Evolutionary conservation across 306 rosid genomes (phyloP).

Genomic region (Malus orientalis): DNA sequence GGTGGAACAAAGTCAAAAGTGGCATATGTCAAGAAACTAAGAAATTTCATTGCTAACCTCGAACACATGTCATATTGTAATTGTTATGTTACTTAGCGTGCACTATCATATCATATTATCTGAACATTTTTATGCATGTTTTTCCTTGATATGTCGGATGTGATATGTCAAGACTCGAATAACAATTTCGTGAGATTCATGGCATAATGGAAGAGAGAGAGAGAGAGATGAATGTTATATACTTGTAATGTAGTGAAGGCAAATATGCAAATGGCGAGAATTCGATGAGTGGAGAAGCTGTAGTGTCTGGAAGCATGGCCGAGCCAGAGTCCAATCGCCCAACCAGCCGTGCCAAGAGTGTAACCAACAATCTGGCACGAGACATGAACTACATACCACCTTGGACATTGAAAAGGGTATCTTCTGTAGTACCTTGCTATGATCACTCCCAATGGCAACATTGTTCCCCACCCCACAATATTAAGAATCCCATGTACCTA

Average conservation of each 20-base stretch:
- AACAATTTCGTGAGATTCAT: too few relatives aligned
- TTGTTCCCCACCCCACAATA: constrained; percentile 74
- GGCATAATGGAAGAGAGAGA: neutral
- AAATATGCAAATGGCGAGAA: constrained; percentile 52
- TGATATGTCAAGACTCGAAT: too few relatives aligned
- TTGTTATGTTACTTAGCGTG: too few relatives aligned
- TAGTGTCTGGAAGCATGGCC: constrained; percentile 54
- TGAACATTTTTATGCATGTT: too few relatives aligned
- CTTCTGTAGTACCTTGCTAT: constrained; percentile 50
- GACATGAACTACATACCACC: constrained; percentile 30
- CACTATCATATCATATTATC: too few relatives aligned
- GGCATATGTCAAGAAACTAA: too few relatives aligned
- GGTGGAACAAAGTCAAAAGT: too few relatives aligned
- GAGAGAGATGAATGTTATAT: neutral
- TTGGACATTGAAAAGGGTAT: constrained; percentile 1
- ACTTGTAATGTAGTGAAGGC: constrained; percentile 61
- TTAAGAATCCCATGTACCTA: constrained; percentile 78
- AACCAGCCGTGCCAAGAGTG: constrained; percentile 45
- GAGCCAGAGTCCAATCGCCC: constrained; percentile 66
- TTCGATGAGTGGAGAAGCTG: constrained; percentile 42
- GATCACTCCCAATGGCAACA: constrained; percentile 66
- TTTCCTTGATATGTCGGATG: too few relatives aligned
- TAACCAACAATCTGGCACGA: constrained; percentile 45
- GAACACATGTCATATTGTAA: too few relatives aligned
- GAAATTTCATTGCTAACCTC: too few relatives aligned